Evolutionary conservation across 192 early-diverging fungal genomes (phyloP).

Genomic region (Umbelopsis isabellina): DNA sequence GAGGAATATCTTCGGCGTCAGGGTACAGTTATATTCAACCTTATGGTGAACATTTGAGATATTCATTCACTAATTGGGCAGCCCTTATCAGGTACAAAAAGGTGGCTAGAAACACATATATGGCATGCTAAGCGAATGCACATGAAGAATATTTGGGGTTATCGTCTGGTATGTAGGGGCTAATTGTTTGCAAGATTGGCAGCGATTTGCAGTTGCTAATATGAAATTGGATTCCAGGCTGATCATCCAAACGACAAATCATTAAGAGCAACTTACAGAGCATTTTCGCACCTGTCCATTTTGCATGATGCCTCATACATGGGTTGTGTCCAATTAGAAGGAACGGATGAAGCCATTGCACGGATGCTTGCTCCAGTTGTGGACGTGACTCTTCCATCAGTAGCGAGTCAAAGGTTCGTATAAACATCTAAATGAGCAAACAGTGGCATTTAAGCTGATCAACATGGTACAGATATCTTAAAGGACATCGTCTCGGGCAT

Average conservation of each 20-base stretch:
- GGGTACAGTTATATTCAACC: slow-evolving; percentile 16
- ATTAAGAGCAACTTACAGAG: slow-evolving; percentile 72
- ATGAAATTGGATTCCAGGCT: slow-evolving; percentile 57
- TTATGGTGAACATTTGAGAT: not conserved
- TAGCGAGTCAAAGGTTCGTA: slow-evolving; percentile 41
- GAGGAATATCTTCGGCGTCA: slow-evolving; percentile 58
- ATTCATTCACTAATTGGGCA: not conserved
- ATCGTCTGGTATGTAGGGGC: slow-evolving; percentile 57
- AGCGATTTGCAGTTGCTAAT: slow-evolving; percentile 27
- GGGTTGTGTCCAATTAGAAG: slow-evolving; percentile 71
- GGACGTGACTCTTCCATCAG: slow-evolving; percentile 60
- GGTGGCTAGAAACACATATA: slow-evolving; percentile 96
- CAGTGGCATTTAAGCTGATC: not conserved
- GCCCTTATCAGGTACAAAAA: slow-evolving; percentile 46
- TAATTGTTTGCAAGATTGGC: not conserved
- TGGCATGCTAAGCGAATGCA: slow-evolving; percentile 99
- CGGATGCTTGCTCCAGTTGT: slow-evolving; percentile 54
- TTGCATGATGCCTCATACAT: slow-evolving; percentile 88
- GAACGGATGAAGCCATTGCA: slow-evolving; percentile 51
- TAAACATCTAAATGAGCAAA: not conserved
- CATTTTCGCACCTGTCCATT: slow-evolving; percentile 74
- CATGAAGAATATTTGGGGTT: slow-evolving; percentile 87
- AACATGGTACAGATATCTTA: slow-evolving; percentile 49
- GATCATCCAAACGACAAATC: slow-evolving; percentile 87
- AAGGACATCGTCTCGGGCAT: slow-evolving; percentile 62